Evolutionary conservation across 768 basidiomycete species (phyloP).

Genomic region (Hirschioporus abietinus): DNA sequence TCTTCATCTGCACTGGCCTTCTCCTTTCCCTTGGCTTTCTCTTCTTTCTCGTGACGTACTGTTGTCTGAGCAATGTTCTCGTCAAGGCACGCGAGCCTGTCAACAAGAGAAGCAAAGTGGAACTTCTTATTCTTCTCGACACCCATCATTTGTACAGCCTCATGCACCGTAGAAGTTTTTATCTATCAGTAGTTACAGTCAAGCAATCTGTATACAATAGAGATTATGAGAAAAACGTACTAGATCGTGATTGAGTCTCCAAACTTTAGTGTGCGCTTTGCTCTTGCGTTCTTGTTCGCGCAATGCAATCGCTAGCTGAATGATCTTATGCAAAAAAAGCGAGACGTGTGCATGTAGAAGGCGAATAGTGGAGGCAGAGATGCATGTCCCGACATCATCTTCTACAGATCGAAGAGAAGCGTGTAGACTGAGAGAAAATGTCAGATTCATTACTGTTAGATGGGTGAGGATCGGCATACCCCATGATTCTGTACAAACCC

Average conservation of each 20-base stretch:
- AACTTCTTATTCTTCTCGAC: constrained; percentile 31
- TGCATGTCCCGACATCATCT: constrained; percentile 24
- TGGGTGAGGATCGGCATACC: constrained; percentile 24
- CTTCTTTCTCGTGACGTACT: constrained; percentile 5
- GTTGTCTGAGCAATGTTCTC: neutral
- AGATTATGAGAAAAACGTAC: constrained; percentile 19
- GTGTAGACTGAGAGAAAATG: constrained; percentile 21
- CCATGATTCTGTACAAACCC: constrained; percentile 33
- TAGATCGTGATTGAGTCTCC: constrained; percentile 41
- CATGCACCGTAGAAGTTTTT: constrained; percentile 36
- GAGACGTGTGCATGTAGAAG: constrained; percentile 40
- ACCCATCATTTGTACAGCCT: constrained; percentile 46
- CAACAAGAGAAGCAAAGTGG: constrained; percentile 35
- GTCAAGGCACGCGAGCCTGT: constrained; percentile 8
- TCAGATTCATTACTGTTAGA: neutral
- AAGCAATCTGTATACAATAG: constrained; percentile 3
- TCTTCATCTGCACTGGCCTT: constrained; percentile 10
- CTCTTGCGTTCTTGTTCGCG: constrained; percentile 54
- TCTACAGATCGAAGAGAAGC: constrained; percentile 23
- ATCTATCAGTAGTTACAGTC: constrained; percentile 29
- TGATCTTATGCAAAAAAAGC: constrained; percentile 45
- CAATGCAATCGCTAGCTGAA: constrained; percentile 46
- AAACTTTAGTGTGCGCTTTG: constrained; percentile 57
- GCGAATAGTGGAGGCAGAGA: constrained; percentile 46
- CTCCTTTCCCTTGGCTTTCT: constrained; percentile 13